These are phyloP conservation scores for Fusarium pininemorale DNA, from an alignment of 2,329 filamentous ascomycete species.

Conservation along the genomic window DNA sequence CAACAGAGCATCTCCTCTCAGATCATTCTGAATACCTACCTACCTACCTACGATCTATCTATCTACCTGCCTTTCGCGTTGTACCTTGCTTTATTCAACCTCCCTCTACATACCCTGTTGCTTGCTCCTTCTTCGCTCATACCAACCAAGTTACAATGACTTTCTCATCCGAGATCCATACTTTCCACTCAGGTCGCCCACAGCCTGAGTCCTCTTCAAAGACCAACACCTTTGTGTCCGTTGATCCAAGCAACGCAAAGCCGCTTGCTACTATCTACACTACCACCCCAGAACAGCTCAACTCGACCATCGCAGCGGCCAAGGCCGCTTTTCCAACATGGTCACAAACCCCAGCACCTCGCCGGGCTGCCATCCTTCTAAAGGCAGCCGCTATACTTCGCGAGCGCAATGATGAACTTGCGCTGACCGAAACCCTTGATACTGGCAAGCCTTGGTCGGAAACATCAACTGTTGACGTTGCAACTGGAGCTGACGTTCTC, in stretches of 20 bases:
- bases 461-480: constrained; percentile 83
- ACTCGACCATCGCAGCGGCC: constrained; percentile 77
- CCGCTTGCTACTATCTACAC: constrained; percentile 77
- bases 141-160: constrained; percentile 43
- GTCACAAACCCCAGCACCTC: constrained; percentile 78
- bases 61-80: not conserved
- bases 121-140: not conserved
- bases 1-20: not conserved
- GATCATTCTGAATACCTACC: not conserved
- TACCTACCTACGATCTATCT: not conserved
- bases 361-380: constrained; percentile 80
- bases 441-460: constrained; percentile 88
- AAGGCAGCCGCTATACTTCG: constrained; percentile 79
- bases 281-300: constrained; percentile 72
- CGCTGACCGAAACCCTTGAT: constrained; percentile 81
- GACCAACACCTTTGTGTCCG: constrained; percentile 71
- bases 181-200: constrained; percentile 78
- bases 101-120: not conserved
- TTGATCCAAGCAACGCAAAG: constrained; percentile 77
- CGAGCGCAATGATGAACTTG: constrained; percentile 80
- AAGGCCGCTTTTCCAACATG: constrained; percentile 76
- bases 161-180: constrained; percentile 58
- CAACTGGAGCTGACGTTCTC: constrained; percentile 84
- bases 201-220: constrained; percentile 67
- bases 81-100: not conserved